Conservation (phyloP, 768 basidiomycete genomes). For the Cyclocybe cylindracea region DNA sequence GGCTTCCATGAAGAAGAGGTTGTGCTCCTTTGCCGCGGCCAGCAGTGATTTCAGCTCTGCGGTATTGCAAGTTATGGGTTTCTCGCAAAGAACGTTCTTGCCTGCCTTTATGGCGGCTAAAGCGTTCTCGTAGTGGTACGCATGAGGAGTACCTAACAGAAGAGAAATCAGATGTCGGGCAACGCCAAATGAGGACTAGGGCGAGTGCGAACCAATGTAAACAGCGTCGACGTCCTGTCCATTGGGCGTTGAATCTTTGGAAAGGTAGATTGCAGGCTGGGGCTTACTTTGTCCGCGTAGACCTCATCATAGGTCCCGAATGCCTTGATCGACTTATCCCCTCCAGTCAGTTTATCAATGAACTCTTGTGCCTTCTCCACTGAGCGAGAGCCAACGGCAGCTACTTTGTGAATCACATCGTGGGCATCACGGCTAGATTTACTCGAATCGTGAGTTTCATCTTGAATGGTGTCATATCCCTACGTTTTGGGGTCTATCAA, state of each 20-base stretch:
- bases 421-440: slow-evolving; percentile 57
- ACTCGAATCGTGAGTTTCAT: neutral
- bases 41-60: slow-evolving; percentile 77
- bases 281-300: slow-evolving; percentile 62
- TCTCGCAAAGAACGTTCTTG: slow-evolving; percentile 89
- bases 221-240: slow-evolving; percentile 69
- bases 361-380: slow-evolving; percentile 71
- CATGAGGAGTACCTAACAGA: slow-evolving; percentile 75
- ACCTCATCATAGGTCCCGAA: slow-evolving; percentile 78
- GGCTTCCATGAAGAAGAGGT: slow-evolving; percentile 91
- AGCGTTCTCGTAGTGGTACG: slow-evolving; percentile 78
- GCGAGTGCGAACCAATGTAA: slow-evolving; percentile 37
- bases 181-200: slow-evolving; percentile 4
- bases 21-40: slow-evolving; percentile 70
- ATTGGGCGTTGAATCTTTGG: neutral
- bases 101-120: slow-evolving; percentile 73
- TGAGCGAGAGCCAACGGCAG: slow-evolving; percentile 78
- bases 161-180: neutral
- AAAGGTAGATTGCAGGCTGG: neutral
- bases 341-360: slow-evolving; percentile 51
- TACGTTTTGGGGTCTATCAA: slow-evolving; percentile 74
- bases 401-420: slow-evolving; percentile 68
- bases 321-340: slow-evolving; percentile 57
- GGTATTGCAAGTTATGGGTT: slow-evolving; percentile 79
- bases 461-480: neutral